Base-by-base conservation (phyloP, 2,329 filamentous ascomycete species). In the Epichloe gansuensis region DNA sequence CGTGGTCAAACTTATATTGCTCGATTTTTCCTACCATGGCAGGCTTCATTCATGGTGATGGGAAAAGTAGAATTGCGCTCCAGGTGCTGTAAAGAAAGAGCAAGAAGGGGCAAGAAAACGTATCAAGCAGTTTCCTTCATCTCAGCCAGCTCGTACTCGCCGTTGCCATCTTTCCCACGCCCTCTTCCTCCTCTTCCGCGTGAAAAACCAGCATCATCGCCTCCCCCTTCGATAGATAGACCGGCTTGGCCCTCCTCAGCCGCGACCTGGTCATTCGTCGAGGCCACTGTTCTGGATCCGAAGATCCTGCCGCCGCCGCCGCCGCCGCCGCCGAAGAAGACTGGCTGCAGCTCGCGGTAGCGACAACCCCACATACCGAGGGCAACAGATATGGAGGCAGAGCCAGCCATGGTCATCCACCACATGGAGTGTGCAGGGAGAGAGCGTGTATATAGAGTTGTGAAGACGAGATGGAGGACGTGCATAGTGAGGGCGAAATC, bases 401-500 rank as follows among this genome's bases (percentile, higher is more conserved):
- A 78, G 13, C 61, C 63, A 11, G 65, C 58, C 75, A 80, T 78
- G 58, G 75, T 70, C 53, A 72, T 73, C 91, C 93, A 98, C 93
- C 93, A 98, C 62, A 94, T 85, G 57, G 82, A 71, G 66, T 91
- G 84, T 9, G 78, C 75, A 1, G 93, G 93, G 31, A 97, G 65
- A 9, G 80, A 77, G 62, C 82, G 82, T 3, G 87, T 85, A 69
- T 95, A 95, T 37, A 95, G 67, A 21, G 83, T 84, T 31, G 88
- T 87, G 61, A 88, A 69, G 61, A 93, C 58, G 51, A 95, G 78
- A 66, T 95, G 88, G 43, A 95, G 73, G 66, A 87, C 79, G 71
- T 95, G 89, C 17, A 96, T 79, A 2, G 91, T 95, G 25, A 96
- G 74, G 35, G 89, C 88, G 67, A 97, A 98, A 70, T 98, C 93